Conservation (phyloP, 116 monocot genomes). For the Cymodocea nodosa region DNA sequence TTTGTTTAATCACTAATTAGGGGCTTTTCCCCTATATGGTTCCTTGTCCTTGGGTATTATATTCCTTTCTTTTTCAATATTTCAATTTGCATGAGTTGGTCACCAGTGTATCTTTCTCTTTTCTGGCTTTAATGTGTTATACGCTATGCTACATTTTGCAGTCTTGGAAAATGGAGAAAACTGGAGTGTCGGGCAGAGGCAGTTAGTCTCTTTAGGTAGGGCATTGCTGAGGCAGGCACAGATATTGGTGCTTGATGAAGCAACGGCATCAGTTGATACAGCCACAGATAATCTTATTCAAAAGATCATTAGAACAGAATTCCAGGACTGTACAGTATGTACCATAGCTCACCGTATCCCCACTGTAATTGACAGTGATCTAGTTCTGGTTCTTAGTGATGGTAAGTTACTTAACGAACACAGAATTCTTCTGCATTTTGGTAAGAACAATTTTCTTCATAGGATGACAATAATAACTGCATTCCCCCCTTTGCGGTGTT, state of each 20-base stretch:
- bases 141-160: conserved; percentile 19
- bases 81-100: too few relatives aligned
- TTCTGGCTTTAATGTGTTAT: neutral
- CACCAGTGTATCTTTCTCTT: too few relatives aligned
- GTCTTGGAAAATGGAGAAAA: conserved; percentile 96
- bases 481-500: too few relatives aligned
- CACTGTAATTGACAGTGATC: conserved; percentile 91
- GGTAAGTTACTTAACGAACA: conserved; percentile 23
- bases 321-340: conserved; percentile 75
- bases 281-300: conserved; percentile 94
- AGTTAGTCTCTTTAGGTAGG: conserved; percentile 76
- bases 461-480: too few relatives aligned
- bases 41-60: too few relatives aligned
- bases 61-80: too few relatives aligned
- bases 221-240: conserved; percentile 78
- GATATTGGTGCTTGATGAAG: conserved; percentile 94
- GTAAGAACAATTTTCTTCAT: neutral
- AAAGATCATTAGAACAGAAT: conserved; percentile 80
- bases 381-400: conserved; percentile 83
- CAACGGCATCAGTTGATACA: conserved; percentile 94
- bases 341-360: conserved; percentile 97
- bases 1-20: too few relatives aligned
- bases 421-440: neutral
- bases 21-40: too few relatives aligned
- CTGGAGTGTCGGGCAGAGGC: conserved; percentile 97